These are phyloP conservation scores for Oryza australiensis DNA, from an alignment of 176 grass and related monocot species.

Conservation along the genomic window DNA sequence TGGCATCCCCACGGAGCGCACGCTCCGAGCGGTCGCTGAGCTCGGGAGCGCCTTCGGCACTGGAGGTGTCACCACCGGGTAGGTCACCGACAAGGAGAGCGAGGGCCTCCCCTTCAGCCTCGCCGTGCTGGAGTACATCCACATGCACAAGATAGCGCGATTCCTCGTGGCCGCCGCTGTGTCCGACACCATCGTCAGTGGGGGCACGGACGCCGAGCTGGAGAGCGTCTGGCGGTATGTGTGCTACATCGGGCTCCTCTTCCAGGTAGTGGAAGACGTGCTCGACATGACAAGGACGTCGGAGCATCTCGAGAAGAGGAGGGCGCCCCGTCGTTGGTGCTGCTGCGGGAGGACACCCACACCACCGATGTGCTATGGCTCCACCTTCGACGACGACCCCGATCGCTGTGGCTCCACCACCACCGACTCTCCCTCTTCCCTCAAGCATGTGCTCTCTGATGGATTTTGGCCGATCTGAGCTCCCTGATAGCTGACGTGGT, in stretches of 20 bases:
- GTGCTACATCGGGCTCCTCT: constrained; percentile 37
- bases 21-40: constrained; percentile 44
- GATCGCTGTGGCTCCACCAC: no score
- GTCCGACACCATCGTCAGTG: constrained; percentile 31
- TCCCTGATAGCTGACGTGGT: no score
- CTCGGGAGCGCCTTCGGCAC: constrained; percentile 29
- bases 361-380: no score
- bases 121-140: constrained; percentile 48
- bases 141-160: constrained; percentile 51
- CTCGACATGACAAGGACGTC: constrained; percentile 53
- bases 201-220: constrained; percentile 12
- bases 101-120: constrained; percentile 28
- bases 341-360: no score
- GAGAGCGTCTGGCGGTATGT: constrained; percentile 47
- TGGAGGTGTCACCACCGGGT: constrained; percentile 39
- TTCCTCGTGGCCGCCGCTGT: constrained; percentile 48
- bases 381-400: no score
- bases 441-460: no score
- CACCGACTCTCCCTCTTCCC: no score
- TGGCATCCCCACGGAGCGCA: constrained; percentile 24
- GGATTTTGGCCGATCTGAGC: no score
- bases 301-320: constrained; percentile 60
- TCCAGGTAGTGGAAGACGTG: constrained; percentile 62
- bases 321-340: no score
- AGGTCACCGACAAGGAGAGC: constrained; percentile 40